Percentiles rank a stretch among this genome's conserved stretches.
Evolutionary conservation across 768 basidiomycete species (phyloP).

Genomic region (Rhodotorula kratochvilovae): DNA sequence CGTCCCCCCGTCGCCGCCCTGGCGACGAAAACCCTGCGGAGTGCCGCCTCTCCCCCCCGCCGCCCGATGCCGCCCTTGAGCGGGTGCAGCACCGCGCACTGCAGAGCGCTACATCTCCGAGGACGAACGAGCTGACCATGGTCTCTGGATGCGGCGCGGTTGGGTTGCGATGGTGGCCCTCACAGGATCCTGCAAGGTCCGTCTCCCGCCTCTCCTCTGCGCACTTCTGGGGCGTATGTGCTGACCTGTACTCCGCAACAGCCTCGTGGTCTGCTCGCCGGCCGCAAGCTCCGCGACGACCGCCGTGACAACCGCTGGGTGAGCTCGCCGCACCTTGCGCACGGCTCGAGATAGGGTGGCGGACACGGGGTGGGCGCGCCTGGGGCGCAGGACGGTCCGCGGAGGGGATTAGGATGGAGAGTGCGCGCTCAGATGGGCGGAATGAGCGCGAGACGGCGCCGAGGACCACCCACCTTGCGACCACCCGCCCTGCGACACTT

Average conservation of each 20-base stretch:
- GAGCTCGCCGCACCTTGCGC: conserved; percentile 41
- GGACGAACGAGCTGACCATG: neutral
- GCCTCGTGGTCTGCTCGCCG: conserved; percentile 55
- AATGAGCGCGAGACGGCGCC: too few species aligned
- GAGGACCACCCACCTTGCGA: too few species aligned
- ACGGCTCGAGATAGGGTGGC: neutral
- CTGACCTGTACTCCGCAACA: neutral
- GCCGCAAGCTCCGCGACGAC: conserved; percentile 91
- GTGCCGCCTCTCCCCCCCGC: neutral
- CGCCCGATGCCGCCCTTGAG: neutral
- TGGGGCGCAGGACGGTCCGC: too few species aligned
- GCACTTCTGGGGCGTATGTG: neutral
- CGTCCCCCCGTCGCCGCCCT: neutral
- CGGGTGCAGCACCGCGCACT: neutral
- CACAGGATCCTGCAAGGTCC: conserved; percentile 22
- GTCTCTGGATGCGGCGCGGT: neutral
- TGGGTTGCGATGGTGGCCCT: neutral
- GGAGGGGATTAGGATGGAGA: too few species aligned
- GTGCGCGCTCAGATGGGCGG: too few species aligned
- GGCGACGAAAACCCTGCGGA: neutral
- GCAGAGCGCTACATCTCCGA: neutral
- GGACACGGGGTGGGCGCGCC: too few species aligned
- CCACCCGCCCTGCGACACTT: too few species aligned
- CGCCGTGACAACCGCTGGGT: conserved; percentile 98
- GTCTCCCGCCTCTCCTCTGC: neutral